A percentile compares a stretch with the other conserved stretches of the same genome.
Conservation (phyloP, 164 flowering plant species). For the Chimonanthus praecox region DNA sequence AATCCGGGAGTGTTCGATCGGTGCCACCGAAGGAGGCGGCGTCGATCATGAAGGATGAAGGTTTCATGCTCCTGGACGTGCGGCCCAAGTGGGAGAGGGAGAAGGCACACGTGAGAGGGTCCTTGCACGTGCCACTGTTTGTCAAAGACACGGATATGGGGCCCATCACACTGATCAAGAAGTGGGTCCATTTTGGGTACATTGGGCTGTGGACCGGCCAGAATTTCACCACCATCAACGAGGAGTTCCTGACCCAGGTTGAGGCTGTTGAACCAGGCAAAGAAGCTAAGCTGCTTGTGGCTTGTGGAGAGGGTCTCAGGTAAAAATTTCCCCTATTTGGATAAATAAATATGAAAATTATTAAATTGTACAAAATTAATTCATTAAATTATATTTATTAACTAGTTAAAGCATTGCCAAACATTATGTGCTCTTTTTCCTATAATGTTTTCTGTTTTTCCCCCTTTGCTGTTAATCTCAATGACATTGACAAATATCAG, state of each 20-base stretch:
- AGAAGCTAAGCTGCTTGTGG: constrained; percentile 59
- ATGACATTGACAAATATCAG: no score
- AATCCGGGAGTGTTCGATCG: constrained; percentile 49
- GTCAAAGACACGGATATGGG: constrained; percentile 60
- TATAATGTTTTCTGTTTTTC: no score
- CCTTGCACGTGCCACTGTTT: constrained; percentile 81
- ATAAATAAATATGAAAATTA: no score
- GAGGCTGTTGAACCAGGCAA: constrained; percentile 58
- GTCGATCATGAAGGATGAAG: constrained; percentile 38
- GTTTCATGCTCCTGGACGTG: constrained; percentile 59
- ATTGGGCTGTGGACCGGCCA: constrained; percentile 96
- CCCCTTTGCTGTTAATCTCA: no score
- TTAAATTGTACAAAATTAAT: no score
- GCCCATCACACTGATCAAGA: constrained; percentile 65
- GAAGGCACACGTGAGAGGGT: constrained; percentile 72
- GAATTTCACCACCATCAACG: constrained; percentile 55
- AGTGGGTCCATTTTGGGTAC: constrained; percentile 96
- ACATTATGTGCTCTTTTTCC: no score
- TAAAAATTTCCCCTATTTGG: constrained; percentile 13
- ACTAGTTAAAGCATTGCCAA: no score
- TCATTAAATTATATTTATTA: no score
- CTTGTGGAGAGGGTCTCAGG: constrained; percentile 95
- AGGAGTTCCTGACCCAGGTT: constrained; percentile 48
- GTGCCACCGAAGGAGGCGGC: constrained; percentile 53
- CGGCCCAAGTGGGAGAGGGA: constrained; percentile 87